Evolutionary conservation across 352 stramenopile genomes (phyloP).

Genomic region (Blastocystis sp.): DNA sequence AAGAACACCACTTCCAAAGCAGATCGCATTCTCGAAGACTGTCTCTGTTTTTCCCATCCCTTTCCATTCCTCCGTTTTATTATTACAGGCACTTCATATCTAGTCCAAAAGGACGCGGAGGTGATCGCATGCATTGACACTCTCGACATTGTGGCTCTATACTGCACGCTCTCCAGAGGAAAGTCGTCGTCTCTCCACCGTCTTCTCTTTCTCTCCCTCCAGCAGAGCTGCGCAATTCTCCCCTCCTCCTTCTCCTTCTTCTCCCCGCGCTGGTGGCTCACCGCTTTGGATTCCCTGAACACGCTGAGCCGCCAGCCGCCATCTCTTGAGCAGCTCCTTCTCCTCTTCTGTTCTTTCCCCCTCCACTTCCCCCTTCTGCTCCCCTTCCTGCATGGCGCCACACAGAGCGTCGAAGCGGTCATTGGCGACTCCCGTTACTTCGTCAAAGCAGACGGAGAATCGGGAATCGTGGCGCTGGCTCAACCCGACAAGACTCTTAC

Average conservation of each 20-base stretch:
- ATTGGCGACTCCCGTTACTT: not conserved
- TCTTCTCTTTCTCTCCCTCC: not conserved
- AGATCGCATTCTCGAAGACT: not conserved
- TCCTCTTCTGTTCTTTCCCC: not conserved
- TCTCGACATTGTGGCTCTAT: not conserved
- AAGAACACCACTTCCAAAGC: too few relatives aligned
- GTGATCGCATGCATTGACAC: not conserved
- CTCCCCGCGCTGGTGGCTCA: not conserved
- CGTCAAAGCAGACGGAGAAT: not conserved
- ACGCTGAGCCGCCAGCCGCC: too few relatives aligned
- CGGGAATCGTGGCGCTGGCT: not conserved
- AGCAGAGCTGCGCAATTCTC: not conserved
- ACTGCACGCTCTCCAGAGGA: not conserved
- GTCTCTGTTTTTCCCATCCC: not conserved
- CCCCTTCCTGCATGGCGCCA: not conserved
- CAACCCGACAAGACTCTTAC: too few relatives aligned
- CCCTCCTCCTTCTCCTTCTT: not conserved
- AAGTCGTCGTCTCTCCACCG: not conserved
- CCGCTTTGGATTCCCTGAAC: not conserved
- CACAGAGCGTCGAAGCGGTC: not conserved
- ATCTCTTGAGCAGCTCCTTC: not conserved
- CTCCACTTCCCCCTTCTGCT: not conserved
- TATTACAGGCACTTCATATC: not conserved
- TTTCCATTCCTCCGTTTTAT: not conserved
- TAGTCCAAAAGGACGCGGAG: not conserved